phyloP scores from a whole-genome alignment of 169 alveolate genomes.

The Cryptosporidium baileyi region DNA sequence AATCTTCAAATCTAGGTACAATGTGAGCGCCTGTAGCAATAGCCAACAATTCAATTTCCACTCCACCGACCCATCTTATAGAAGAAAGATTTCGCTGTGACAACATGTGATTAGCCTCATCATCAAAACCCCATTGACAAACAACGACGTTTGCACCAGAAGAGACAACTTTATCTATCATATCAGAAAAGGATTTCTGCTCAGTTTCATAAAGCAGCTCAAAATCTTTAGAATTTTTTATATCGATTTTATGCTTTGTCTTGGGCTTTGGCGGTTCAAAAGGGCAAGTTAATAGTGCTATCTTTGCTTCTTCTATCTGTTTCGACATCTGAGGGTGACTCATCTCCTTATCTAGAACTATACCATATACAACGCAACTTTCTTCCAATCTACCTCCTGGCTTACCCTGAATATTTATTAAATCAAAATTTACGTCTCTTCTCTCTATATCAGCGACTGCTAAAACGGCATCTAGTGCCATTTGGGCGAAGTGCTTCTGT shows the following conservation, averaged over 20 bases:
- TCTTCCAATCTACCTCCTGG: constrained; percentile 98
- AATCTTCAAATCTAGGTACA: constrained; percentile 95
- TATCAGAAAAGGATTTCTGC: constrained; percentile 93
- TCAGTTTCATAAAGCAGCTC: constrained; percentile 84
- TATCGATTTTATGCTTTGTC: constrained; percentile 98
- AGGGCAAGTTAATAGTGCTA: constrained; percentile 98
- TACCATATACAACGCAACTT: constrained; percentile 91
- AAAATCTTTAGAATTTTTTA: constrained; percentile 94
- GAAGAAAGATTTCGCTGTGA: constrained; percentile 91
- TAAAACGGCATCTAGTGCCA: constrained; percentile 97
- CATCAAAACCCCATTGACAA: constrained; percentile 99
- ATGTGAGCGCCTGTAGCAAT: constrained; percentile 98
- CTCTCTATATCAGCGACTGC: constrained; percentile 96
- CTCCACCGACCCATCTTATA: constrained; percentile 99
- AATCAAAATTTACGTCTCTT: constrained; percentile 97
- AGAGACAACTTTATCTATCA: constrained; percentile 92
- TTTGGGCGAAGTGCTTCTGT: constrained; percentile 90
- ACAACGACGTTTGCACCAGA: constrained; percentile 96
- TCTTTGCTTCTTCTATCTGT: constrained; percentile 93
- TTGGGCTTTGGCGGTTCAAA: constrained; percentile 99
- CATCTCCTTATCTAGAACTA: constrained; percentile 97
- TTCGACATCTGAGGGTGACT: constrained; percentile 98
- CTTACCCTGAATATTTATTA: constrained; percentile 93
- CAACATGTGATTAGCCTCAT: constrained; percentile 95
- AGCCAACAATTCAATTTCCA: constrained; percentile 98